Evolutionary conservation across 768 basidiomycete species (phyloP).

Genomic region (Xerocomus spinulosus): DNA sequence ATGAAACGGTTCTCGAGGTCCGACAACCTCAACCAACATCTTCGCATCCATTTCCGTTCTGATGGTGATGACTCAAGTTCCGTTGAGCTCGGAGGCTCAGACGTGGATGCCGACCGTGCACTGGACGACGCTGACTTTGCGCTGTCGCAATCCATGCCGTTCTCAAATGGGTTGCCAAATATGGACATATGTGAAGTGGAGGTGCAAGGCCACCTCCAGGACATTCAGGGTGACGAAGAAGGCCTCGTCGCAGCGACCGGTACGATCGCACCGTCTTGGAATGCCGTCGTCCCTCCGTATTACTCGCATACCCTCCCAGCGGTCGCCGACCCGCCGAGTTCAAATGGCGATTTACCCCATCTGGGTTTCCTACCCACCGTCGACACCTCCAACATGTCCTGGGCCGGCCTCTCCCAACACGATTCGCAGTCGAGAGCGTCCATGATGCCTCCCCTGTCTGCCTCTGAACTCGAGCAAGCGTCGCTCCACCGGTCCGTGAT

Average conservation of each 20-base stretch:
- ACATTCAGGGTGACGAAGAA: slow-evolving; percentile 55
- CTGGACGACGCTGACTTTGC: slow-evolving; percentile 32
- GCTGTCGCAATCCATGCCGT: slow-evolving; percentile 22
- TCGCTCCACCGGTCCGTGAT: slow-evolving; percentile 23
- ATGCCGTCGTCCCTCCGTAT: slow-evolving; percentile 14
- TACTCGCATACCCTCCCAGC: slow-evolving; percentile 18
- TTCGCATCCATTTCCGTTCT: slow-evolving; percentile 61
- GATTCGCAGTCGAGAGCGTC: slow-evolving; percentile 34
- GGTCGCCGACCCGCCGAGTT: slow-evolving; percentile 14
- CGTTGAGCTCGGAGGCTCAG: slow-evolving; percentile 26
- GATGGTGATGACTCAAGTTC: slow-evolving; percentile 28
- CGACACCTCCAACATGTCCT: slow-evolving; percentile 23
- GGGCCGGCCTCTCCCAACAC: slow-evolving; percentile 19
- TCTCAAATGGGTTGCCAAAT: slow-evolving; percentile 36
- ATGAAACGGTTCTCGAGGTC: slow-evolving; percentile 80
- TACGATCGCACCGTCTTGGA: slow-evolving; percentile 16
- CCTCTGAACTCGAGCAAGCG: slow-evolving; percentile 60
- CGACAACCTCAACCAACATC: slow-evolving; percentile 86
- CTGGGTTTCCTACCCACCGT: slow-evolving; percentile 18
- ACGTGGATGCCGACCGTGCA: slow-evolving; percentile 32
- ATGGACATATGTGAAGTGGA: slow-evolving; percentile 59
- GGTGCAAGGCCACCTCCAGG: slow-evolving; percentile 50
- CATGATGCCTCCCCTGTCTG: slow-evolving; percentile 45
- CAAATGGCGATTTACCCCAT: slow-evolving; percentile 18
- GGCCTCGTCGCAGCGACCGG: slow-evolving; percentile 41